Evolutionary conservation across 345 rosid species (phyloP), one percentile per base, ranked within the genome.

Genomic region (Acer campestre): DNA sequence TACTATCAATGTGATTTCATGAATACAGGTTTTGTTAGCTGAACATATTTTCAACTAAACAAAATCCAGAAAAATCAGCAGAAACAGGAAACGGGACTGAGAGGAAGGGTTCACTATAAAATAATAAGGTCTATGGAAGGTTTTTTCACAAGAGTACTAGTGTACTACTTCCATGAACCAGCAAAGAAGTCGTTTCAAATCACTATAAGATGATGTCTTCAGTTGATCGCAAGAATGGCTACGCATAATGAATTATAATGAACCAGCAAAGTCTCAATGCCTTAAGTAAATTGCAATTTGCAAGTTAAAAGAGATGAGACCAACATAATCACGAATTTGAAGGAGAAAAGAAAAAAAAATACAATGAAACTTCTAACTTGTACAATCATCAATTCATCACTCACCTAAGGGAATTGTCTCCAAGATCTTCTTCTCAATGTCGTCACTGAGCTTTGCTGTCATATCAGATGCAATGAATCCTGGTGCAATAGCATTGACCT

Each of bases 381-480:
- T 38, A 46, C 35, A 35, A 22, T 77, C 29, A 62, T 78, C 29
- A 56, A 35, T 18, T 77, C 29, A 62, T 78, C 29, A 56, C 89
- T 81, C 78, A 93, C 99, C 98, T 75, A 93, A 75, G 67, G 99
- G 99, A 68, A 97, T 94, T 38, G 92, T 83, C 83, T 84, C 89
- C 90, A 94, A 75, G 77, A 94, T 87, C 84, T 91, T 97, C 98
- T 94, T 97, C 84, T 94, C 95, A 80, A 89, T 84, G 77, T 91
- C 95, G 46, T 90, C 97, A 23, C 97, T 92, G 80, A 97, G 99
- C 85, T 94, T 90, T 77, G 96, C 88, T 73, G 99, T 94, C 97
- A 93, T 89, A 78, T 93, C 97, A 80, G 98, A 90, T 64, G 98
- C 97, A 74, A 96, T 96, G 85, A 96, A 94, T 56, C 98, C 99